Evolutionary conservation across 2,329 filamentous ascomycete species (phyloP).

Genomic region (Magnaporthales sp.): DNA sequence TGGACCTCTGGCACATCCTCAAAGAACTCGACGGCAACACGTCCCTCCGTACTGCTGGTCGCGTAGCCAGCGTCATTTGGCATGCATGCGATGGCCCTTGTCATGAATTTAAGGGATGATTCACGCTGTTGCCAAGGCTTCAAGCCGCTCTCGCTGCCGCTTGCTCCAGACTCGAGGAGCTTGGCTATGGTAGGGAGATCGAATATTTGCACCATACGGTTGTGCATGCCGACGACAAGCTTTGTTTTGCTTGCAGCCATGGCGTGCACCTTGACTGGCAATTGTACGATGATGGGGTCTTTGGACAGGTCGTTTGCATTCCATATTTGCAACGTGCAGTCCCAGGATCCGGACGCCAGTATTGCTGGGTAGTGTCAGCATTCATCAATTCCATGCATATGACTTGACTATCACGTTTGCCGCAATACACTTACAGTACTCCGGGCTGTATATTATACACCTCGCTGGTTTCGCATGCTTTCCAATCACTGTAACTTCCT

Average conservation of each 20-base stretch:
- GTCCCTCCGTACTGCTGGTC: slow-evolving; percentile 84
- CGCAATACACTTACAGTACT: slow-evolving; percentile 47
- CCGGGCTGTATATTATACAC: slow-evolving; percentile 70
- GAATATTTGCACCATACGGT: slow-evolving; percentile 90
- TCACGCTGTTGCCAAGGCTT: slow-evolving; percentile 90
- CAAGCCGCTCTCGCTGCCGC: slow-evolving; percentile 33
- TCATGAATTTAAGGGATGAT: slow-evolving; percentile 93
- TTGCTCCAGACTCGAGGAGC: slow-evolving; percentile 35
- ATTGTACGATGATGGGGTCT: slow-evolving; percentile 53
- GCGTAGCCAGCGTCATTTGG: slow-evolving; percentile 93
- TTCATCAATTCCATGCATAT: background rate
- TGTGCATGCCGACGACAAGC: slow-evolving; percentile 91
- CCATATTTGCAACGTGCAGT: slow-evolving; percentile 82
- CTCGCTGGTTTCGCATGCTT: slow-evolving; percentile 74
- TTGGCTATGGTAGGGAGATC: slow-evolving; percentile 62
- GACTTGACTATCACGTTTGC: background rate
- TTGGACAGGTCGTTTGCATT: slow-evolving; percentile 45
- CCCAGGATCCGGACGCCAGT: slow-evolving; percentile 88
- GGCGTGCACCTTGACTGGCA: slow-evolving; percentile 85
- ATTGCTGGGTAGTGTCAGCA: slow-evolving; percentile 37
- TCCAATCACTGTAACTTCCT: slow-evolving; percentile 65
- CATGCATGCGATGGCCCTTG: slow-evolving; percentile 89
- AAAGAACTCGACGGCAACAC: slow-evolving; percentile 97
- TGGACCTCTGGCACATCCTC: slow-evolving; percentile 82
- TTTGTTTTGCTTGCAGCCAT: slow-evolving; percentile 70